These are phyloP conservation scores for Apiotrichum gracile DNA, from an alignment of 1,284 basidiomycete genomes.

Conservation along the genomic window DNA sequence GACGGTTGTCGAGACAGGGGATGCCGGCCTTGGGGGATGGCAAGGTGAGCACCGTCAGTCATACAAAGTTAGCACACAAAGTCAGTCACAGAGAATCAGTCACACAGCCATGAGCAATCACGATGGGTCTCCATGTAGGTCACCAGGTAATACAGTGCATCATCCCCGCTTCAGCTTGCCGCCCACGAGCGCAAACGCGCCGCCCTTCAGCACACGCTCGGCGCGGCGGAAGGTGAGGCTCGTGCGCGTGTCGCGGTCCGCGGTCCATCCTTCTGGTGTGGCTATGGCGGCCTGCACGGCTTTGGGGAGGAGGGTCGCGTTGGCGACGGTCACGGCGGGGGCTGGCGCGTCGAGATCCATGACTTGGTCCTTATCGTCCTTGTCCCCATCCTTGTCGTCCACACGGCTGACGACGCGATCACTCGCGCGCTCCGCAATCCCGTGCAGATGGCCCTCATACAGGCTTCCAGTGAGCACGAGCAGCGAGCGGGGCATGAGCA, in stretches of 20 bases:
- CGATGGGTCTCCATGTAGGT: no score
- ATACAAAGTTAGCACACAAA: no score
- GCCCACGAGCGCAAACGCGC: conserved; percentile 17
- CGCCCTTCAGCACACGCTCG: conserved; percentile 54
- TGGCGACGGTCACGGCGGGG: conserved; percentile 49
- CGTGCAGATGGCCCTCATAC: conserved; percentile 68
- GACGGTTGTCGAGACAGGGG: no score
- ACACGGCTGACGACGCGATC: conserved; percentile 45
- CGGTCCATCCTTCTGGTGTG: conserved; percentile 53
- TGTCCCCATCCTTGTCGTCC: not conserved
- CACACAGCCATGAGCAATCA: no score
- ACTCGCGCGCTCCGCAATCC: conserved; percentile 56
- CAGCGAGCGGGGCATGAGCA: conserved; percentile 74
- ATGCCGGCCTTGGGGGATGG: no score
- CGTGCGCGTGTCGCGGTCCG: conserved; percentile 56
- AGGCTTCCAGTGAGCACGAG: conserved; percentile 65
- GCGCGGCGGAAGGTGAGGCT: conserved; percentile 87
- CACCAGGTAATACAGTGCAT: no score
- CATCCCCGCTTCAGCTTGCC: conserved; percentile 6
- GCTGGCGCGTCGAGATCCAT: conserved; percentile 9
- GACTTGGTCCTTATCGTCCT: not conserved
- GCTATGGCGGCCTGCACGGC: conserved; percentile 47
- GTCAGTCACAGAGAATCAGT: no score
- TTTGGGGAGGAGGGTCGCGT: conserved; percentile 52
- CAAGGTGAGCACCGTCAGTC: no score